Evolutionary conservation across 169 alveolate species (phyloP).

Genomic region (Plasmodium billcollinsi): DNA sequence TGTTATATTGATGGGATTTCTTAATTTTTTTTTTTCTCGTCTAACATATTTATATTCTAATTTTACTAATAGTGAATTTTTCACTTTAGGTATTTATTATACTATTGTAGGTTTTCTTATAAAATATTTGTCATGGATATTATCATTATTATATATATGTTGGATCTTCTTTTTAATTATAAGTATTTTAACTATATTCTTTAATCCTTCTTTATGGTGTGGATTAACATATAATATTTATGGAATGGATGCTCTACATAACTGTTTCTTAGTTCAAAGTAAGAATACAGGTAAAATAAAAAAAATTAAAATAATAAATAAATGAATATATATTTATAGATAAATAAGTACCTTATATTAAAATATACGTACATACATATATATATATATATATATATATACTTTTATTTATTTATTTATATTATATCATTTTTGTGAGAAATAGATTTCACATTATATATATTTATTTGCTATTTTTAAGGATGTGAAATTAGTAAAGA

Average conservation of each 20-base stretch:
- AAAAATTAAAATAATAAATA: too few species aligned
- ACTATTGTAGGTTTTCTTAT: conserved; percentile 48
- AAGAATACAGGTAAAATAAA: conserved; percentile 28
- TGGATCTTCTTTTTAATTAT: conserved; percentile 50
- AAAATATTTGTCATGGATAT: conserved; percentile 61
- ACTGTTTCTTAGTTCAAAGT: conserved; percentile 39
- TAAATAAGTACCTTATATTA: too few species aligned
- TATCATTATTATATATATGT: conserved; percentile 40
- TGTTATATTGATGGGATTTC: conserved; percentile 45
- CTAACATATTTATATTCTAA: conserved; percentile 60
- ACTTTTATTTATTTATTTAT: background rate
- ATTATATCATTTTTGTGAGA: background rate
- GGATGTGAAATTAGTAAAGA: conserved; percentile 58
- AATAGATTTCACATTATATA: background rate
- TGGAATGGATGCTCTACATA: conserved; percentile 65
- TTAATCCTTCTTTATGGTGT: conserved; percentile 34
- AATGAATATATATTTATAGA: background rate
- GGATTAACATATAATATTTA: conserved; percentile 22
- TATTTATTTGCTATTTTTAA: background rate
- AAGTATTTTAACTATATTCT: conserved; percentile 27
- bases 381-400: background rate
- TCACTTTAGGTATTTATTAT: conserved; percentile 53
- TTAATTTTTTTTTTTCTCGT: conserved; percentile 66
- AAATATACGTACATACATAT: background rate
- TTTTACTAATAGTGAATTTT: conserved; percentile 59